A percentile compares a stretch with the other conserved stretches of the same genome.
Conservation (phyloP, 805 yeast species). For the Aciculoconidium aculeatum region DNA sequence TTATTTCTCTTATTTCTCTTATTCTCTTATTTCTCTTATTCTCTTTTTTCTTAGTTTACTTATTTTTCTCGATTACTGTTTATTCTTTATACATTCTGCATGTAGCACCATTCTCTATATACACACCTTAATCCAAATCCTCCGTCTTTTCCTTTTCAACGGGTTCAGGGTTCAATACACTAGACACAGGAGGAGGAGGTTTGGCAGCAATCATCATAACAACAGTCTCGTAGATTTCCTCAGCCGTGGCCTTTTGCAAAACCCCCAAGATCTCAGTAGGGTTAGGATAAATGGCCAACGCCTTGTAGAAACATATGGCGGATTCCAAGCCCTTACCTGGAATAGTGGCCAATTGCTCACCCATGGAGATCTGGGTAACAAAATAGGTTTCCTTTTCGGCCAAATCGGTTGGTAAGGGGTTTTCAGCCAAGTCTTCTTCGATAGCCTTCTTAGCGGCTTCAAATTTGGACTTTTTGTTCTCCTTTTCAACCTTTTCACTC, state of each 20-base stretch:
- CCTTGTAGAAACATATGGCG: conserved; percentile 89
- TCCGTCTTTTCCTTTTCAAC: conserved; percentile 19
- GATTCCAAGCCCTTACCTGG: conserved; percentile 73
- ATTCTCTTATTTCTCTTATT: too few relatives aligned
- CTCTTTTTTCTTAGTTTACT: too few relatives aligned
- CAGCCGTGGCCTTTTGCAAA: conserved; percentile 84
- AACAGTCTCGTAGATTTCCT: conserved; percentile 73
- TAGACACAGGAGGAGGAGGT: conserved; percentile 78
- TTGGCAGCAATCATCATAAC: conserved; percentile 85
- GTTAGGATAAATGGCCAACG: conserved; percentile 86
- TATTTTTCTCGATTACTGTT: too few relatives aligned
- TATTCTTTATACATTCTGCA: too few relatives aligned
- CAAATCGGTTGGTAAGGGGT: conserved; percentile 71
- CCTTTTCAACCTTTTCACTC: conserved; percentile 48
- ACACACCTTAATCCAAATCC: conserved; percentile 26
- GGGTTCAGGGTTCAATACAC: conserved; percentile 39
- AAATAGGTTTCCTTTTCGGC: conserved; percentile 71
- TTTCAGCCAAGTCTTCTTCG: conserved; percentile 54
- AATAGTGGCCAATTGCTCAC: conserved; percentile 69
- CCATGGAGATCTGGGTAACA: conserved; percentile 75
- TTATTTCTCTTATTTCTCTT: too few relatives aligned
- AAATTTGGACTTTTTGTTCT: conserved; percentile 55
- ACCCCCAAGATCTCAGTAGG: conserved; percentile 88
- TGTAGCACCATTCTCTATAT: neutral
- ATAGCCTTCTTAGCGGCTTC: conserved; percentile 58